Evolutionary conservation across 306 rosid species (phyloP), one percentile per base, ranked within the genome.

Genomic region (Neltuma alba): DNA sequence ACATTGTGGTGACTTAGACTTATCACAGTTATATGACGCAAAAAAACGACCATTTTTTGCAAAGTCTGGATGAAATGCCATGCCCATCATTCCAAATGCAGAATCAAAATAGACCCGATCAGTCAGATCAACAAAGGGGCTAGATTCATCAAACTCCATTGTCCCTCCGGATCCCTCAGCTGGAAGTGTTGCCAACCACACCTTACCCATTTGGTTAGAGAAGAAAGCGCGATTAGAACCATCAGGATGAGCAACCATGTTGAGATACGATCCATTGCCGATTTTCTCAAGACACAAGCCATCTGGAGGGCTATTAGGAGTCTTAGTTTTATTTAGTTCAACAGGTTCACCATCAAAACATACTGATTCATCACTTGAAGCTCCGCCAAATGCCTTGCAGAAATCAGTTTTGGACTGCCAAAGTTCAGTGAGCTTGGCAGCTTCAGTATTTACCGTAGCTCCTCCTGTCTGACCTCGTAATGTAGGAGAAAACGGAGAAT

Each of bases 201-300:
- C 76, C 83, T 85, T 89, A 2, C 99, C 99, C 82, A 83, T 70
- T 80, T 96, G 99, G 67, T 63, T 84, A 14, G 93, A 82, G 82
- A 96, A 96, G 80, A 96, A 96, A 4, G 96, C 98, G 0, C 98
- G 97, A 87, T 87, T 89, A 7, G 99, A 90, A 42, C 98, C 98
- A 84, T 96, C 99, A 16, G 98, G 98, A 76, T 96, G 97, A 52
- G 96, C 89, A 70, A 87, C 94, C 98, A 96, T 96, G 52, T 85
- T 88, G 73, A 96, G 91, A 85, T 86, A 96, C 74, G 98, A 85
- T 75, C 97, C 99, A 89, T 90, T 96, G 3, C 92, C 98, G 36
- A 96, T 91, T 87, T 88, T 96, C 89, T 96, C 99, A 16, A 96
- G 89, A 87, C 99, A 96, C 83, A 96, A 78, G 45, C 98, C 99